These are phyloP conservation scores for Besnoitia besnoiti DNA, from an alignment of 169 alveolate genomes.

Conservation along the genomic window DNA sequence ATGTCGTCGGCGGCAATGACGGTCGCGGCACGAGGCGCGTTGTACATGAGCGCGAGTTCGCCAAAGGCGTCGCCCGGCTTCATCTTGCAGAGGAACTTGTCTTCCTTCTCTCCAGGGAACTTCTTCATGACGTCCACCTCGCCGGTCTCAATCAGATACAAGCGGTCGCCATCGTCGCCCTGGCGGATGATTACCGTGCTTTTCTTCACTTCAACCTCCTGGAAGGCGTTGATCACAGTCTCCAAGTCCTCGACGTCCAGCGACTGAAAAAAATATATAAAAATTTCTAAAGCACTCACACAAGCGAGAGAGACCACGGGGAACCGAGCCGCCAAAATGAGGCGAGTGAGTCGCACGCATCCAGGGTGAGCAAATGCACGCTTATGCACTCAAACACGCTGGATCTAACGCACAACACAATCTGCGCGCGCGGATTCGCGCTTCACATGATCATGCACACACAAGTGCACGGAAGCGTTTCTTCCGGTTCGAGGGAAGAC, in stretches of 20 bases:
- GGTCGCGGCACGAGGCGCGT: conserved; percentile 94
- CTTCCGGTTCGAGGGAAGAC: no score
- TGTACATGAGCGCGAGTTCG: conserved; percentile 91
- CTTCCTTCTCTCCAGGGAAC: conserved; percentile 74
- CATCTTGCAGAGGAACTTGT: conserved; percentile 78
- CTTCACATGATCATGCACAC: no score
- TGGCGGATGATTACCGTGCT: conserved; percentile 74
- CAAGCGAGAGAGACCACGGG: no score
- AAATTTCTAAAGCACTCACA: no score
- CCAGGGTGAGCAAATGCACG: no score
- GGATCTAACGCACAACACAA: no score
- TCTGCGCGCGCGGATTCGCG: no score
- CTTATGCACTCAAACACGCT: no score
- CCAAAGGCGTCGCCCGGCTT: conserved; percentile 91
- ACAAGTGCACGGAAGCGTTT: no score
- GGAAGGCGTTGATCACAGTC: conserved; percentile 37
- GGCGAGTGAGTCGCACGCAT: no score
- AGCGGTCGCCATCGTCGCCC: conserved; percentile 94
- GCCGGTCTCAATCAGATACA: conserved; percentile 92
- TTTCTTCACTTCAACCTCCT: conserved; percentile 48
- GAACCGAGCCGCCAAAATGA: no score
- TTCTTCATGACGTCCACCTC: conserved; percentile 82
- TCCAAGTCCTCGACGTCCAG: conserved; percentile 43
- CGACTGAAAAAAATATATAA: neutral
- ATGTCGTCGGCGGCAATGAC: conserved; percentile 85